Evolutionary conservation across 148 eudicot genomes (phyloP), one percentile per base, ranked within the genome.

Genomic region (Polygonum maritimum): DNA sequence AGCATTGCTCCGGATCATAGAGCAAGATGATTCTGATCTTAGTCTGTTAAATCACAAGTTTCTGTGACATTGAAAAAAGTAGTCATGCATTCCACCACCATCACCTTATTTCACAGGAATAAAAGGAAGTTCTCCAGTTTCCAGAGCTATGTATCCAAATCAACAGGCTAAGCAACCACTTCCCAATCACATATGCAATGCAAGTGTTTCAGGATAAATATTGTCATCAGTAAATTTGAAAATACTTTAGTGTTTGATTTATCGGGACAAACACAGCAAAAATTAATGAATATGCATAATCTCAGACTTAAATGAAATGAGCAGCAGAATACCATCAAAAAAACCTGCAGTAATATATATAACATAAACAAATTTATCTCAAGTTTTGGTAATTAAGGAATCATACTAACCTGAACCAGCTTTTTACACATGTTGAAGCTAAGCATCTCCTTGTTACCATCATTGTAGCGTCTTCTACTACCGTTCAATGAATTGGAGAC

Each of bases 361-460:
- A 65, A 35, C 9, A 36, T 14, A 44, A 65, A 67, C 16, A 67
- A 16, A 35, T 13, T 38, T 14, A 35, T 4, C 0, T 45, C 71
- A 6, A 15, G n/a, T 67, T 19, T 67, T 67, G 21, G 40, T 45
- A 36, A 67, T 35, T 4, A 67, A 67, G 0, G 71, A 35, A 35
- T 67, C 19, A 48, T 70, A 74, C 83, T 78, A 60, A 94, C 98
- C 97, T 92, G 92, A 69, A 91, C 97, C 36, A 94, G 86, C 83
- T 85, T 90, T 83, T 80, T 88, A 90, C 97, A 92, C 76, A 92
- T 81, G 74, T 74, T 83, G 83, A 94, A 94, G 84, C 97, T 89
- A 85, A 90, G 76, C 38, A 85, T 78, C 79, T 92, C 92, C 92
- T 89, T 93, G 74, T 80, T 82, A 65, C 82, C 85, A 9, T 79